Conservation (phyloP, 192 early-diverging fungal genomes). For the Backusella liffmaniae region DNA sequence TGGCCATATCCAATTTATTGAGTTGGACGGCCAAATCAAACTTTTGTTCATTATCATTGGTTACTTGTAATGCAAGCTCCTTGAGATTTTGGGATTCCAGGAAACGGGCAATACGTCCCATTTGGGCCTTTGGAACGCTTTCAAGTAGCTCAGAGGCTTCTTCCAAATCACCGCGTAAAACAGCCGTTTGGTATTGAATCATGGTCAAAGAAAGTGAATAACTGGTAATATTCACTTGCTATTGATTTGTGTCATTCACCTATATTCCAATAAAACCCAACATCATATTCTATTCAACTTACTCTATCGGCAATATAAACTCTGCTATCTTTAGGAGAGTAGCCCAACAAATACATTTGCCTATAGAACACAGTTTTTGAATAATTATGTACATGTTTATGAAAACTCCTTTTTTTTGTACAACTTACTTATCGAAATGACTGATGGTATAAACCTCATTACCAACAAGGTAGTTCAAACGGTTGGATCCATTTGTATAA, state of each 20-base stretch:
- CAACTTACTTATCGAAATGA: constrained; percentile 87
- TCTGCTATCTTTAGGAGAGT: constrained; percentile 90
- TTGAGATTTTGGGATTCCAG: constrained; percentile 90
- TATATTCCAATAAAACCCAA: neutral
- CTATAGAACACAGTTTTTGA: constrained; percentile 22
- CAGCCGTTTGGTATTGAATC: constrained; percentile 98
- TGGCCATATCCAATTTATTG: constrained; percentile 78
- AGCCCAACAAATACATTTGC: constrained; percentile 91
- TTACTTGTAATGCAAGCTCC: constrained; percentile 90
- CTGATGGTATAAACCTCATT: constrained; percentile 91
- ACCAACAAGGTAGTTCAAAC: constrained; percentile 96
- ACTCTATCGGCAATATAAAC: constrained; percentile 91
- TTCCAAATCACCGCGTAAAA: constrained; percentile 90
- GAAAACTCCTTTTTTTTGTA: neutral
- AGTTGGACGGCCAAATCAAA: constrained; percentile 95
- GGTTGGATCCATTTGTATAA: constrained; percentile 88
- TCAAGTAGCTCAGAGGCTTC: constrained; percentile 82
- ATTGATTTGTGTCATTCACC: neutral
- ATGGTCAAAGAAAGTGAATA: constrained; percentile 89
- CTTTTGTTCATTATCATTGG: constrained; percentile 91
- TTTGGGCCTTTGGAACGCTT: constrained; percentile 79
- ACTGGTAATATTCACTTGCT: constrained; percentile 86
- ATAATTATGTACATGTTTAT: neutral
- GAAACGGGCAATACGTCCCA: constrained; percentile 93
- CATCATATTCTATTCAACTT: neutral